These are phyloP conservation scores for Massariosphaeria phaeospora DNA, from an alignment of 495 filamentous ascomycete genomes.

Conservation along the genomic window DNA sequence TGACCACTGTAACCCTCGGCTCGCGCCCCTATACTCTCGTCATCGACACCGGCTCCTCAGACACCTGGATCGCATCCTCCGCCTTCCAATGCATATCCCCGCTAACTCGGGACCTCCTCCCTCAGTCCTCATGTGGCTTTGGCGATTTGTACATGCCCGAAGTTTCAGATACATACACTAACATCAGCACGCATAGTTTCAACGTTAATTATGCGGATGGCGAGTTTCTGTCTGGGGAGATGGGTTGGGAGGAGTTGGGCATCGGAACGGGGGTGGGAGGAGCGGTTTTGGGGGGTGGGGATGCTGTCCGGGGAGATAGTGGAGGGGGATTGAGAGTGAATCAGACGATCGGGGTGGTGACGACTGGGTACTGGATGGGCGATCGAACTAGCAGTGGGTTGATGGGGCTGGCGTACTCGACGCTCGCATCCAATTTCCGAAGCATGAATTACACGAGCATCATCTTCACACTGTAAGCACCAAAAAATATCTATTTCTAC, in stretches of 20 bases:
- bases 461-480: constrained; percentile 6
- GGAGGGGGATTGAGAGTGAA: constrained; percentile 26
- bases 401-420: constrained; percentile 58
- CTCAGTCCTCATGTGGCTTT: constrained; percentile 46
- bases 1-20: constrained; percentile 39
- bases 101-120: constrained; percentile 28
- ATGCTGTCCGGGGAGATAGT: too few species aligned
- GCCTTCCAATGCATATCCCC: constrained; percentile 48
- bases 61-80: constrained; percentile 53
- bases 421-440: too few species aligned
- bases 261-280: constrained; percentile 45
- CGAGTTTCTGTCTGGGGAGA: constrained; percentile 50
- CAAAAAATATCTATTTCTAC: too few species aligned
- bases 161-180: constrained; percentile 38
- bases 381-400: constrained; percentile 51
- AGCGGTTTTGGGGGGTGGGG: neutral
- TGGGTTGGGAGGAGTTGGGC: constrained; percentile 54
- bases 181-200: constrained; percentile 50
- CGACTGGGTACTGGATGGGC: constrained; percentile 47
- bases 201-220: constrained; percentile 57
- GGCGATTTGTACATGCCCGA: constrained; percentile 44
- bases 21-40: constrained; percentile 47
- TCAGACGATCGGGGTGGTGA: constrained; percentile 53
- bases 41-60: constrained; percentile 59
- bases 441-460: constrained; percentile 24